Conservation (phyloP, 148 eudicot species). For the Linanthus parryae region DNA sequence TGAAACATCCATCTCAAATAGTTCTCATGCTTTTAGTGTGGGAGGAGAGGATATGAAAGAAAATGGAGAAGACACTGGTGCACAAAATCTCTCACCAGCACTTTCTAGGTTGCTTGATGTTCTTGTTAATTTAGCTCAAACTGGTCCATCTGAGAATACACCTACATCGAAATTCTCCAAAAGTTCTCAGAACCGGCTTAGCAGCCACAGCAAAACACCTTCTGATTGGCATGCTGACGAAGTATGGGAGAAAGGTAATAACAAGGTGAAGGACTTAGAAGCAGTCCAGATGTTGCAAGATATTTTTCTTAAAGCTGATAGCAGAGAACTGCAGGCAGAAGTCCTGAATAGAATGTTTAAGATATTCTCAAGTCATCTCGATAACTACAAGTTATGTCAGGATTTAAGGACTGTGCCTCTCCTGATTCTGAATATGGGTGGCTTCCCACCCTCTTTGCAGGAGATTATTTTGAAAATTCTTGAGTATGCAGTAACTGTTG, state of each 20-base stretch:
- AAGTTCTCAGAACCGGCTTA: conserved; percentile 36
- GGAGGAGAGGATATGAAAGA: conserved; percentile 29
- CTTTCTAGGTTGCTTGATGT: conserved; percentile 94
- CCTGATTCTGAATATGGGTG: conserved; percentile 87
- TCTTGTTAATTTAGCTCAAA: conserved; percentile 79
- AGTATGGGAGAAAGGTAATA: conserved; percentile 63
- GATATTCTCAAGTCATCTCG: conserved; percentile 93
- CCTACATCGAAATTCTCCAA: conserved; percentile 34
- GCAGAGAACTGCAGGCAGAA: conserved; percentile 87
- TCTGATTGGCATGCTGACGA: conserved; percentile 55
- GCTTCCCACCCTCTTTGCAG: conserved; percentile 78
- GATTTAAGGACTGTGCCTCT: conserved; percentile 94
- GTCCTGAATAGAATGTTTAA: conserved; percentile 93
- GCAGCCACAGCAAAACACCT: conserved; percentile 53
- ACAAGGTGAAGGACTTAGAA: conserved; percentile 85
- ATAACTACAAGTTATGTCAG: conserved; percentile 91
- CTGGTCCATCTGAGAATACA: conserved; percentile 54
- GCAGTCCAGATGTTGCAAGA: conserved; percentile 98
- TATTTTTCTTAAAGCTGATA: conserved; percentile 85
- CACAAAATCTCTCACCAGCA: conserved; percentile 63
- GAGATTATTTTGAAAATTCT: conserved; percentile 93
- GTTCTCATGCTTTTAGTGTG: conserved; percentile 16
- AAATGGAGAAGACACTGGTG: conserved; percentile 31
- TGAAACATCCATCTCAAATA: conserved; percentile 23
- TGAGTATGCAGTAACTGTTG: conserved; percentile 99